Base-by-base conservation (phyloP, 2,329 filamentous ascomycete species). In the Talaromyces rugulosus region DNA sequence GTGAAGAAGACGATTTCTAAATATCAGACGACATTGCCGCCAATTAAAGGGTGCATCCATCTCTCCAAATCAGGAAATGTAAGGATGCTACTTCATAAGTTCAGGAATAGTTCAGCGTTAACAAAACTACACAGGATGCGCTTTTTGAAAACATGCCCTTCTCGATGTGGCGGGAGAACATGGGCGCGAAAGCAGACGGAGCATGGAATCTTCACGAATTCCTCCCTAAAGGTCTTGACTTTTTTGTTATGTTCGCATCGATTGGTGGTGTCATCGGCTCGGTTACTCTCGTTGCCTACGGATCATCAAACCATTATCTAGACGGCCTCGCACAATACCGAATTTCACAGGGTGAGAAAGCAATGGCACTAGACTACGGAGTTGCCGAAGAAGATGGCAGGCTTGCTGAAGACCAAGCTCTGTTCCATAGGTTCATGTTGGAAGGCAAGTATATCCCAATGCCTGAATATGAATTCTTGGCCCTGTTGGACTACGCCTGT, bases 191-290 rank as follows among this genome's bases (percentile, higher is more conserved):
- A 63, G 65, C 69, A 9, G 6, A 60, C 2, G 71, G 64, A 1
- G 65, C 70, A 2, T 69, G 68, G 68, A 73, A 68, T 47, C 65
- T 68, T 9, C 70, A 74, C 55, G 9, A 12, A 2, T 36, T 54
- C 9, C 61, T 71, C 1, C 66, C 66, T 0, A 34, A 36, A 11
- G 65, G 65, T 1, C 66, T 79, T 4, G 75, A 78, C 62, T 79
- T 78, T 66, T 78, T 78, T 65, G 61, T 79, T 27, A 64, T 74
- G 18, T 61, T 77, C 5, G 75, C 74, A 1, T 78, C 75, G 0
- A 62, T 71, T 0, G 65, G 67, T 12, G 71, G 71, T 8, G 67
- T 72, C 6, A 63, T 77, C 58, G 68, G 71, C 34, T 65, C 65
- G 50, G 47, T 64, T 56, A 65, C 65, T 55, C 63, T 74, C 52